These are phyloP conservation scores for Acanthamoeba lenticulata DNA, from an alignment of 208 protist genomes.

Conservation along the genomic window DNA sequence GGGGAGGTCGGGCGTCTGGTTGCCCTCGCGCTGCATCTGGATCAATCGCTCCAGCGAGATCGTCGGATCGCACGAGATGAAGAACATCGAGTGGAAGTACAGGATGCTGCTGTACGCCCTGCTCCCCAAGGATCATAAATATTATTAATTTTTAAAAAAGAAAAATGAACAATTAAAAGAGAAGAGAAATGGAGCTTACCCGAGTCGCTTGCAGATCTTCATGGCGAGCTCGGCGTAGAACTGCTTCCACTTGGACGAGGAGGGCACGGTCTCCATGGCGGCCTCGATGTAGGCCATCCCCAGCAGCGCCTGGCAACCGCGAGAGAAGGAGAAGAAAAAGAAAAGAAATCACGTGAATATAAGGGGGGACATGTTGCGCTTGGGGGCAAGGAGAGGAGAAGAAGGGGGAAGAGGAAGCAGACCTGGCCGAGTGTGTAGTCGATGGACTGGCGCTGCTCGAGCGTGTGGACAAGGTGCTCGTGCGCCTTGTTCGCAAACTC, in stretches of 20 bases:
- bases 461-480: constrained; percentile 3
- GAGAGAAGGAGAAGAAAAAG: background rate
- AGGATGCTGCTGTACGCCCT: constrained; percentile 35
- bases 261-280: constrained; percentile 6
- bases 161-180: background rate
- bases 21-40: constrained; percentile 36
- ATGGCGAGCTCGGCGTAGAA: constrained; percentile 32
- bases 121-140: too few species aligned
- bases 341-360: background rate
- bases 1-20: background rate
- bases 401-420: background rate
- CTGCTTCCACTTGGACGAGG: constrained; percentile 28
- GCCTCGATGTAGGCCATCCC: constrained; percentile 24
- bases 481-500: constrained; percentile 29
- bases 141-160: too few species aligned
- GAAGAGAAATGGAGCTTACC: background rate
- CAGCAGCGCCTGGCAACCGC: background rate
- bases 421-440: constrained; percentile 25
- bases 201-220: constrained; percentile 12
- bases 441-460: background rate
- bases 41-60: constrained; percentile 13
- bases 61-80: constrained; percentile 8
- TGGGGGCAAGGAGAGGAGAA: background rate
- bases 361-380: background rate
- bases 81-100: constrained; percentile 25